Evolutionary conservation across 352 stramenopile genomes (phyloP).

Genomic region (Phytophthora hybrid): DNA sequence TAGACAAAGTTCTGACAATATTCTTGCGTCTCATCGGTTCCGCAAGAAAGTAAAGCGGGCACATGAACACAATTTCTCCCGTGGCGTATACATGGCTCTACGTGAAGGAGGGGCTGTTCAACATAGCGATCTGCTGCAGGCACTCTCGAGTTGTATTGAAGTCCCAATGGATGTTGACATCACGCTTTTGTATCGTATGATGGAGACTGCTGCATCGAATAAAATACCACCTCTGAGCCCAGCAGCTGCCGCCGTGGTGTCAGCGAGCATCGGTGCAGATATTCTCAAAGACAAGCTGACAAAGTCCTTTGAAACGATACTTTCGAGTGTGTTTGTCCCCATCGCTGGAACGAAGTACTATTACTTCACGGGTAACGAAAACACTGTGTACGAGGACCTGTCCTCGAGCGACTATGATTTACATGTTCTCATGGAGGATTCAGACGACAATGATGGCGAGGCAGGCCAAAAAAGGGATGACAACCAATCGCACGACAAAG

Average conservation of each 20-base stretch:
- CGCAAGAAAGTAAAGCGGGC: slow-evolving; percentile 86
- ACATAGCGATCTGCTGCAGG: slow-evolving; percentile 88
- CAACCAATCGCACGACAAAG: background rate
- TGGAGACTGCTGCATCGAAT: slow-evolving; percentile 54
- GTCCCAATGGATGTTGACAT: slow-evolving; percentile 89
- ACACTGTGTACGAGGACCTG: slow-evolving; percentile 61
- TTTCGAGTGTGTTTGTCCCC: slow-evolving; percentile 62
- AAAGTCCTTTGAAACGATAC: slow-evolving; percentile 76
- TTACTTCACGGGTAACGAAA: slow-evolving; percentile 80
- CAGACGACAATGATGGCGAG: slow-evolving; percentile 47
- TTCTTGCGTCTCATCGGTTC: slow-evolving; percentile 62
- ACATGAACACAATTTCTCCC: slow-evolving; percentile 91
- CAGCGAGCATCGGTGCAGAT: slow-evolving; percentile 53
- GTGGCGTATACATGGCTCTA: slow-evolving; percentile 85
- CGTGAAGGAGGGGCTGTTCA: slow-evolving; percentile 78
- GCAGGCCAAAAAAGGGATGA: slow-evolving; percentile 17
- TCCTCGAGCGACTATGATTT: slow-evolving; percentile 68
- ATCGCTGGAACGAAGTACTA: slow-evolving; percentile 87
- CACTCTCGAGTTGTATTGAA: slow-evolving; percentile 86
- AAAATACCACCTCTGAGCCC: slow-evolving; percentile 40
- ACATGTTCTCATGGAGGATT: slow-evolving; percentile 74
- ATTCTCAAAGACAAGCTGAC: slow-evolving; percentile 73
- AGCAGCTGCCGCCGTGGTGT: slow-evolving; percentile 44
- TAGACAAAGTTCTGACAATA: slow-evolving; percentile 35
- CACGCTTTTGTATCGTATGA: slow-evolving; percentile 87